A percentile compares a stretch with the other conserved stretches of the same genome.
phyloP scores from a whole-genome alignment of 805 yeast species.

The Yarrowia sp. region DNA sequence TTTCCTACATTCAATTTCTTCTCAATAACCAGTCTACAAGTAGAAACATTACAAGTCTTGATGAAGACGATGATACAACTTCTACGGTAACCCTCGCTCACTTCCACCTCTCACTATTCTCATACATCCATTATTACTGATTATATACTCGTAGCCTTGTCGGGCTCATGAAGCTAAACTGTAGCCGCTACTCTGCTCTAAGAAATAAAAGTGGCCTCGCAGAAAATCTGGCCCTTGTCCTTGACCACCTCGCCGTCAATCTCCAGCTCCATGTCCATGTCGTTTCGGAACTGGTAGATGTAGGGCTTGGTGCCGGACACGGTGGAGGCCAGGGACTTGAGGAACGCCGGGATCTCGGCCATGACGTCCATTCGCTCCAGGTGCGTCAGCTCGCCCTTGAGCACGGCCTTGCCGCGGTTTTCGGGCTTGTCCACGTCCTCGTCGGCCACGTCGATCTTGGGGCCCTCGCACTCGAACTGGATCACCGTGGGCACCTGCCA shows the following conservation, averaged over 20 bases:
- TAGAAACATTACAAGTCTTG: too few relatives aligned
- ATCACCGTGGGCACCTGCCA: conserved; percentile 87
- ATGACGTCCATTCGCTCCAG: conserved; percentile 96
- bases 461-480: conserved; percentile 63
- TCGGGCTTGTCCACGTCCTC: conserved; percentile 49
- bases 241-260: conserved; percentile 53
- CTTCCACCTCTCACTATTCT: too few relatives aligned
- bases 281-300: conserved; percentile 88
- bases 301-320: conserved; percentile 97
- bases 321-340: conserved; percentile 89
- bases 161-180: neutral
- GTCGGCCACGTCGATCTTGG: conserved; percentile 56
- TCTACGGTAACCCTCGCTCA: too few relatives aligned
- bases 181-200: too few relatives aligned
- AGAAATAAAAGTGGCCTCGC: conserved; percentile 80
- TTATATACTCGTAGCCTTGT: conserved; percentile 13
- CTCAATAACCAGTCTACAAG: too few relatives aligned
- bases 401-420: conserved; percentile 54
- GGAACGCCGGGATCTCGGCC: conserved; percentile 95
- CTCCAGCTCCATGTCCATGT: conserved; percentile 57
- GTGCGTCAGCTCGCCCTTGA: conserved; percentile 65
- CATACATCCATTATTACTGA: conserved; percentile 19
- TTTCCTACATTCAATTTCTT: too few relatives aligned
- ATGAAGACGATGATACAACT: too few relatives aligned
- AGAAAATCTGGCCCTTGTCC: conserved; percentile 73